Base-by-base conservation (phyloP, 164 flowering plant species). In the Umbilicus rupestris region DNA sequence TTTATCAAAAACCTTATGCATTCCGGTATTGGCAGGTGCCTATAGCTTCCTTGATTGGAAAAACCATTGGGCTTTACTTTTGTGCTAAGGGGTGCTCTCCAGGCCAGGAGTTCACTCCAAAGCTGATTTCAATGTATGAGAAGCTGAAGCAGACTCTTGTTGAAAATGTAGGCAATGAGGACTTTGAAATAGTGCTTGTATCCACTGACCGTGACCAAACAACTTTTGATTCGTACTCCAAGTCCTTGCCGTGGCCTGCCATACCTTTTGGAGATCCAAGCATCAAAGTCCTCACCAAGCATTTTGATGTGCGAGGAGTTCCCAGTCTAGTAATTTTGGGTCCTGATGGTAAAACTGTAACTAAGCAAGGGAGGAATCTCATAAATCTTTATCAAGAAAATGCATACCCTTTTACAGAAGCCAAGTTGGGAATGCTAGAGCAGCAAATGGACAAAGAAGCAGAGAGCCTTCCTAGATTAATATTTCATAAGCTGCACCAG, bases 161-260 rank as follows among this genome's bases (percentile, higher is more conserved):
- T 0, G 68, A 73, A 35, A 41, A 73, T 26, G 33, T 29, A 22
- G 66, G 60, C 58, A 52, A 22, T 0, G 78, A 78, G 39, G 84
- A 74, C 59, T 88, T 90, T 16, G 92, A 90, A 72, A 76, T 90
- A 31, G 83, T 90, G 1, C 78, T 80, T 44, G 74, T 88, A 2
- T 88, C 95, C 1, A 77, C 70, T 37, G 97, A 90, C 57, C 77
- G 75, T 2, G 82, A 83, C 66, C 75, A 83, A 76, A 20, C 70
- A 0, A 69, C 76, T 7, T 88, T 81, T 64, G 63, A 71, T 0
- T 69, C 82, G 20, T 82, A 80, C 74, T 86, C 76, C 60, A 63
- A 62, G 24, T 57, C 78, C 31, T 86, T 90, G 97, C 90, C 92
- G 37, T 90, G 97, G 97, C 77, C 84, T 15, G 88, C 92, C 2